Evolutionary conservation across 2,329 filamentous ascomycete genomes (phyloP), one percentile per base, ranked within the genome.

Genomic region (Tolypocladium inflatum): DNA sequence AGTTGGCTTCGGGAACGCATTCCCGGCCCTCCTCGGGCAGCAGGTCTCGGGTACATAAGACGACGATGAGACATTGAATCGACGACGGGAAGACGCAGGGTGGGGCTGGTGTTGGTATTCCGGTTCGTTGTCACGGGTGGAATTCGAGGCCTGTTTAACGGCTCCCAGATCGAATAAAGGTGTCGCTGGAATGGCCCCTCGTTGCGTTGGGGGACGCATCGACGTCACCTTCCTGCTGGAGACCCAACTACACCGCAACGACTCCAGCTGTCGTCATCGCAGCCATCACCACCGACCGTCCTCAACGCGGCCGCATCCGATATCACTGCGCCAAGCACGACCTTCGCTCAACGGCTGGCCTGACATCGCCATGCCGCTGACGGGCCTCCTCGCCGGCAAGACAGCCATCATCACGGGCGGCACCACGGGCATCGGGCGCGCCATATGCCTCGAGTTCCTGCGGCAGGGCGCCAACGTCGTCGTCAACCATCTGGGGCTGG

Each of bases 401-500:
- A 87, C 86, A 15, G 90, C 90, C 73, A 88, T 91, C 70, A 91
- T 96, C 67, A 96, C 91, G 0, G 91, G 91, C 63, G 91, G 89
- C 58, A 87, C 88, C 4, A 95, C 90, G 1, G 91, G 91, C 57
- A 96, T 96, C 66, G 91, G 91, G 56, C 83, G 89, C 63, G 91
- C 91, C 64, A 95, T 96, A 62, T 86, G 88, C 48, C 80, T 96
- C 55, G 87, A 86, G 66, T 95, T 90, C 70, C 76, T 93, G 56
- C 78, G 80, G 5, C 89, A 95, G 65, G 91, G 91, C 63, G 89
- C 88, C 64, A 81, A 83, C 69, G 89, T 95, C 38, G 85, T 88
- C 35, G 83, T 95, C 61, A 96, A 94, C 76, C 89, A 94, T 69
- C 81, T 92, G 2, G 88, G 82, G 58, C 78, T 84, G 8, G 70